Evolutionary conservation across 2,329 filamentous ascomycete species (phyloP).

Genomic region (Aspergillus niger): DNA sequence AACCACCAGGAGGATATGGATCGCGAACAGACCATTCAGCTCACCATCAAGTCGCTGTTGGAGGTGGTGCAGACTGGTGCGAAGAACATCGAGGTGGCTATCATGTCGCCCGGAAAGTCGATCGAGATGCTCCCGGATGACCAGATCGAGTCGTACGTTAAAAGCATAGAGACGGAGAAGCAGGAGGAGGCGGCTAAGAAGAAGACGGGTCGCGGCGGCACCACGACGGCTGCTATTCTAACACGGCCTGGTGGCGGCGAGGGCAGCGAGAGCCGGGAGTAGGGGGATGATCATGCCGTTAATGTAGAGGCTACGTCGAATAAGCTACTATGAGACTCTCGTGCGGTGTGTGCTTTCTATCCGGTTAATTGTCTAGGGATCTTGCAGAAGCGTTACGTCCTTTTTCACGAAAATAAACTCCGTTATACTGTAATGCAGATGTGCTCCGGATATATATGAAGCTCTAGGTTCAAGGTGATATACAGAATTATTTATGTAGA

Average conservation of each 20-base stretch:
- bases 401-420: conserved; percentile 8
- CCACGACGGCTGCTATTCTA: conserved; percentile 66
- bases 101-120: conserved; percentile 90
- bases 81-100: conserved; percentile 99
- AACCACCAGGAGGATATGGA: conserved; percentile 99
- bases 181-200: conserved; percentile 97
- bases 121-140: conserved; percentile 94
- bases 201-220: conserved; percentile 68
- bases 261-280: conserved; percentile 21
- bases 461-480: not conserved
- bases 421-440: not conserved
- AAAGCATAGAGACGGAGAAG: conserved; percentile 99
- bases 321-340: conserved; percentile 23
- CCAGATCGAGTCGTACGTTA: conserved; percentile 95
- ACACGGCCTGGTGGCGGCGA: conserved; percentile 58
- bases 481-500: not conserved
- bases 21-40: conserved; percentile 89
- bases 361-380: conserved; percentile 15
- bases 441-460: not conserved
- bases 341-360: conserved; percentile 8
- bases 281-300: not conserved
- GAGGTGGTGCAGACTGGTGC: conserved; percentile 98
- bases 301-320: conserved; percentile 13
- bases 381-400: conserved; percentile 20
- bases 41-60: conserved; percentile 96